These are phyloP conservation scores for Protostelium mycophagum DNA, from an alignment of 78 protist species.

Conservation along the genomic window DNA sequence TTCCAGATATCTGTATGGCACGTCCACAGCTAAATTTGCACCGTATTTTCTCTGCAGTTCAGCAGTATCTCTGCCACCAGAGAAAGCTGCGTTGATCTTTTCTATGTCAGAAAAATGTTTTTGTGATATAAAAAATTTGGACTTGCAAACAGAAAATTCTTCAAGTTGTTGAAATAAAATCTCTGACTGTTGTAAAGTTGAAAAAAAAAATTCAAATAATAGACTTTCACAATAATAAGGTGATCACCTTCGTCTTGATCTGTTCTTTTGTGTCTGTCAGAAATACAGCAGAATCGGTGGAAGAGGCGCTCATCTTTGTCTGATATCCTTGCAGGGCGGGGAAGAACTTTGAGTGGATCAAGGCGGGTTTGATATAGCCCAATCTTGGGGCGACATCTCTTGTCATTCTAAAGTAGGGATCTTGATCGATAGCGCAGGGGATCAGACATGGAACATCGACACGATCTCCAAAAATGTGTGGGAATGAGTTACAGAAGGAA, in stretches of 20 bases:
- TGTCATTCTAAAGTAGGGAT: slow-evolving; percentile 98
- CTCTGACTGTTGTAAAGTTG: not conserved
- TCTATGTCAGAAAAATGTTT: not conserved
- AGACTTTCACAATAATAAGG: too few relatives aligned
- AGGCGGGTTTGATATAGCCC: slow-evolving; percentile 89
- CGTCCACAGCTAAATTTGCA: slow-evolving; percentile 78
- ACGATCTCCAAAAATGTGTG: slow-evolving; percentile 86
- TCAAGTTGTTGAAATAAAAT: not conserved
- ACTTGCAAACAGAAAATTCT: too few relatives aligned
- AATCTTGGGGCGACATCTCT: slow-evolving; percentile 95
- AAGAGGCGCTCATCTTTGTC: slow-evolving; percentile 93
- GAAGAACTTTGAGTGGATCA: slow-evolving; percentile 92
- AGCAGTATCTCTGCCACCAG: slow-evolving; percentile 91
- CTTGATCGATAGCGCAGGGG: slow-evolving; percentile 99
- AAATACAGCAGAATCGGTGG: slow-evolving; percentile 78
- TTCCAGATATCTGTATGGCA: slow-evolving; percentile 84
- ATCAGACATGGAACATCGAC: slow-evolving; percentile 87
- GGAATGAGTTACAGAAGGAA: slow-evolving; percentile 89
- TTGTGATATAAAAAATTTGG: not conserved
- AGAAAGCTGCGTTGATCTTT: slow-evolving; percentile 89
- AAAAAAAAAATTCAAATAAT: not conserved
- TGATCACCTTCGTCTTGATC: slow-evolving; percentile 75
- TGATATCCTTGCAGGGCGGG: slow-evolving; percentile 92
- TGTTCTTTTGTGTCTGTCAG: slow-evolving; percentile 90
- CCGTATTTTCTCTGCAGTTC: slow-evolving; percentile 93